Evolutionary conservation across 768 basidiomycete genomes (phyloP), one percentile per base, ranked within the genome.

Genomic region (Pleurotus platypus): DNA sequence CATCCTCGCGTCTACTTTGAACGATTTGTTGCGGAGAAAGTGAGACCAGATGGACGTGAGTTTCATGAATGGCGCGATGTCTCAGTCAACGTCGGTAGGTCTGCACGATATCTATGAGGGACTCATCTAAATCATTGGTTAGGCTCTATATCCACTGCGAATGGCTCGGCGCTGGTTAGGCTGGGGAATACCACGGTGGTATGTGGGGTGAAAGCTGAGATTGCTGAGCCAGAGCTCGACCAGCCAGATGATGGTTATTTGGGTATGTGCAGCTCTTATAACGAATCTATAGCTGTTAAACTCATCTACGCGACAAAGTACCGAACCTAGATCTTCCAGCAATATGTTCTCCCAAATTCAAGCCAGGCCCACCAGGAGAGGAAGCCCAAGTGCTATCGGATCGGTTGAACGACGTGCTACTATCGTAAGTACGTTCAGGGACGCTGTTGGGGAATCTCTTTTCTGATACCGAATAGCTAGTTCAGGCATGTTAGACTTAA

Each of bases 261-360:
- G 20, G 94, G 95, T 94, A 62, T 57, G 81, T 66, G 9, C 24
- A 26, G 24, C 15, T 35, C 20, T 13, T 24, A 39, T 45, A 26
- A 26, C 24, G 24, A 26, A 26, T 5, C 24, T 26, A 26, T 26
- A 26, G 24, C 24, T 5, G 1, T 5, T 26, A 13, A 51, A 26
- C 24, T 22, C 3, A 40, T n/a, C 39, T 39, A 22, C 15, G 20
- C 11, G 42, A 8, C 13, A 24, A 59, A 94, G 96, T 98, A 0
- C 96, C 97, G 1, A 98, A 98, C 65, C 75, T 98, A 61, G 96
- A 99, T 69, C 80, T 99, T 1, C 90, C 95, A 2, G 90, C 96
- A 0, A 80, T 98, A 57, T 98, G 94, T 67, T 94, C 94, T 6
- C 87, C 96, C 0, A 85, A 83, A 63, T 98, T 97, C 77, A 95